phyloP scores from a whole-genome alignment of 805 yeast genomes.

The Sugiyamaella smithiae region DNA sequence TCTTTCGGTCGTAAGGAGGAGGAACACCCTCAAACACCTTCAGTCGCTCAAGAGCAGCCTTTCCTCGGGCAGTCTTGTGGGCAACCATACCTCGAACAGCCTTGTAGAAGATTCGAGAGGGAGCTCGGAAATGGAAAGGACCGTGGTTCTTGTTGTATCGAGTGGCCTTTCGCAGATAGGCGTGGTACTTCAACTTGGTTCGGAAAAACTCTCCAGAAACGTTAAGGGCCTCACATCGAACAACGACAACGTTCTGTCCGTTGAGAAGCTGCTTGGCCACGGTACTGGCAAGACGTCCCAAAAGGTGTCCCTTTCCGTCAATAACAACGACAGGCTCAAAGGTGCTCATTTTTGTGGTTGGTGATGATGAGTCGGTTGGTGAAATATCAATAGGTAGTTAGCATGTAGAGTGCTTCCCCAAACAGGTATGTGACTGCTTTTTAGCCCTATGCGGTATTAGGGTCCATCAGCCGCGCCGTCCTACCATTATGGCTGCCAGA shows the following conservation, averaged over 20 bases:
- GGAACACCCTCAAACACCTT: constrained; percentile 99
- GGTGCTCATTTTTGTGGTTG: constrained; percentile 57
- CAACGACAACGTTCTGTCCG: constrained; percentile 97
- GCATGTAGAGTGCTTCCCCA: background rate
- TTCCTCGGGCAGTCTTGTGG: constrained; percentile 99
- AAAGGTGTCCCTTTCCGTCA: constrained; percentile 91
- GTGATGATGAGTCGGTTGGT: constrained; percentile 9
- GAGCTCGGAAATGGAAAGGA: constrained; percentile 99
- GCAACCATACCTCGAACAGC: constrained; percentile 99
- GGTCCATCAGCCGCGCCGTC: no score
- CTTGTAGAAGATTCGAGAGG: constrained; percentile 99
- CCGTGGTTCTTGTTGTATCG: constrained; percentile 98
- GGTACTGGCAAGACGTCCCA: constrained; percentile 98
- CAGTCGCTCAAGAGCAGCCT: constrained; percentile 98
- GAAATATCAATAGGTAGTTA: background rate
- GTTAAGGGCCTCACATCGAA: constrained; percentile 96
- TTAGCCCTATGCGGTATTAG: no score
- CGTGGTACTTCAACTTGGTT: constrained; percentile 99
- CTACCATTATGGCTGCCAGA: no score
- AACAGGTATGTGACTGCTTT: background rate
- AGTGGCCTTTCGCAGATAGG: constrained; percentile 98
- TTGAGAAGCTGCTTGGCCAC: constrained; percentile 97
- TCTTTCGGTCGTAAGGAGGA: constrained; percentile 99
- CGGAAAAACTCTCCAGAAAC: constrained; percentile 99
- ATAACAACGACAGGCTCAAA: constrained; percentile 91